Evolutionary conservation across 257 asterid species (phyloP).

Genomic region (Fraxinus quadrangulata): DNA sequence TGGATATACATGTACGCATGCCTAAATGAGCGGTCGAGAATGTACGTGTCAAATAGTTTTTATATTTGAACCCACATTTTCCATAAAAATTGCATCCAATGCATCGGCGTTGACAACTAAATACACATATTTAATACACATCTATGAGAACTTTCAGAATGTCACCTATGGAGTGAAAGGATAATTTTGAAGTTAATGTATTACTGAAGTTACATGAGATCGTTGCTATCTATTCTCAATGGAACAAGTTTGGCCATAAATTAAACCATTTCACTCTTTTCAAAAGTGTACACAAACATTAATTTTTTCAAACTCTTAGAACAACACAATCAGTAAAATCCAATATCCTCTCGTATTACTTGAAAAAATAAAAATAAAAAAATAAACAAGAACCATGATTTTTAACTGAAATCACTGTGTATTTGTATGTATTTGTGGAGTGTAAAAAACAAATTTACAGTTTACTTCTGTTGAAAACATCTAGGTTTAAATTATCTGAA

Average conservation of each 20-base stretch:
- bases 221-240: neutral
- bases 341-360: slow-evolving; percentile 24
- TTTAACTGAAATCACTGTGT: slow-evolving; percentile 29
- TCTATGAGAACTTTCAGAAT: neutral
- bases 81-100: no score
- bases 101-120: no score
- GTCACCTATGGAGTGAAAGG: neutral
- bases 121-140: no score
- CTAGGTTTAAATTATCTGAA: slow-evolving; percentile 25
- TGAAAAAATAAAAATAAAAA: neutral
- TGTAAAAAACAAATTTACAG: slow-evolving; percentile 20
- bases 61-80: no score
- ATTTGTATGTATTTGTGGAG: slow-evolving; percentile 20
- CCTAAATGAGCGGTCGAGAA: no score
- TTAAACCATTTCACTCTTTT: neutral
- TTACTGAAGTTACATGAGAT: neutral
- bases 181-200: neutral
- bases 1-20: no score
- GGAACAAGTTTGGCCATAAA: neutral
- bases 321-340: slow-evolving; percentile 25
- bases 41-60: no score
- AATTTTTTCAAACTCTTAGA: slow-evolving; percentile 26
- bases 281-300: neutral
- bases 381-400: slow-evolving; percentile 10
- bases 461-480: slow-evolving; percentile 29